Base-by-base conservation (phyloP, 2,329 filamentous ascomycete genomes). In the Aspergillus sojae region DNA sequence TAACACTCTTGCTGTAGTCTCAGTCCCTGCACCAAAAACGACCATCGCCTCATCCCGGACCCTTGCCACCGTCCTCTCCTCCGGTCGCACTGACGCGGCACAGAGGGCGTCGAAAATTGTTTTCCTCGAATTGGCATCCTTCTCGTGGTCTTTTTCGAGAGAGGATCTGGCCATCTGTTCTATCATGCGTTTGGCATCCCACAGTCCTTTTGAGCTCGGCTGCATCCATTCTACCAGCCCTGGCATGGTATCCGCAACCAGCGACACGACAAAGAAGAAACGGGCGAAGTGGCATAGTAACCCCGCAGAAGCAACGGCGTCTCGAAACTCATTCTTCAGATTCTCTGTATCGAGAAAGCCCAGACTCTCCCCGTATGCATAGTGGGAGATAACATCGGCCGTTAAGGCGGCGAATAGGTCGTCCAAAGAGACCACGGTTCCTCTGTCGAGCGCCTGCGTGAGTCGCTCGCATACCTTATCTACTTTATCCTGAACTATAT, bases 1-100 rank as follows among this genome's bases (percentile, higher is more conserved):
- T 5, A 73, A 52, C 1, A 66, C 67, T 39, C 65, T 60, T 21
- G 68, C 67, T 34, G 71, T 70, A 0, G 70, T 72, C 45, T 74
- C 71, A 0, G 70, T 70, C 2, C 72, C 72, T 10, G 71, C 72
- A 32, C 61, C 67, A 14, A 74, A 60, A 16, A 74, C 55, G 11
- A 67, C 62, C 26, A 68, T 52, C 0, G 59, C 70, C 59, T 73
- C 72, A 19, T 71, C 61, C 21, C 60, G 60, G 16, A 73, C 64
- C 3, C 67, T 65, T 12, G 26, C 45, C 7, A 65, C 16, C 5
- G 59, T 62, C 39, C 67, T 65, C 21, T 73, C 70, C 30, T 62
- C 11, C 1, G 58, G 43, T 4, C 53, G 63, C 19, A 65, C n/a
- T 10, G 45, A 26, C 2, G n/a, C 30, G 30, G 36, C 54, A 21